Evolutionary conservation across 1,284 basidiomycete genomes (phyloP), one percentile per base, ranked within the genome.

Genomic region (Puccinia polysora): DNA sequence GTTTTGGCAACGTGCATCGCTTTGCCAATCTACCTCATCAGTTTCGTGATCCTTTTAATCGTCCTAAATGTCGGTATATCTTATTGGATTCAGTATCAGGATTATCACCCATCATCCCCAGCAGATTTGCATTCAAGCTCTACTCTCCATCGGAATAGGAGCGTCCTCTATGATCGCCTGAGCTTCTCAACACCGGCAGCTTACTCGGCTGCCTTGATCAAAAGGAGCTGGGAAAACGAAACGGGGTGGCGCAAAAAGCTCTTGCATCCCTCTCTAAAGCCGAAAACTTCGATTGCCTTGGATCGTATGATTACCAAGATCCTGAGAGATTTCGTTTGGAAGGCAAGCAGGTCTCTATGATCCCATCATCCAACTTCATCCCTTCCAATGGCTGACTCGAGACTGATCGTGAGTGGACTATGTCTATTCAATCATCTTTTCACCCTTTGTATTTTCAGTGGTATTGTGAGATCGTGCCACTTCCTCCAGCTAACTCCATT

Each of bases 291-390:
- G 15, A 36, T 25, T 15, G 53, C 43, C 15, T 15, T 68, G 12
- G 52, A 68, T 40, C 36, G 65, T 8, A n/a, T 68, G 38, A 45
- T 68, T 10, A 40, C 20, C 8, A 68, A 68, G 20, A 58, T 68
- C 30, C 56, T 68, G 32, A 36, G 38, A 28, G 65, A 68, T 45
- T 68, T 68, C 43, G 65, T 68, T 15, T 68, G 65, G 52, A 55
- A 68, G 65, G 65, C 52, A 56, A 58, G 53, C 53, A 52, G 50
- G 49, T 25, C 62, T n/a, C n/a, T n/a, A n/a, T n/a, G n/a, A 55
- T 20, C 34, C 32, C n/a, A 56, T 59, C 18, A 34, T 55, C 25
- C 32, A 34, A 58, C 36, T 30, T 58, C 36, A 43, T 53, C 40
- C 28, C 32, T 15, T 43, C 12, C 36, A 23, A 45, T n/a, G n/a